These are phyloP conservation scores for Nephelium lappaceum DNA, from an alignment of 345 rosid species.

Conservation along the genomic window DNA sequence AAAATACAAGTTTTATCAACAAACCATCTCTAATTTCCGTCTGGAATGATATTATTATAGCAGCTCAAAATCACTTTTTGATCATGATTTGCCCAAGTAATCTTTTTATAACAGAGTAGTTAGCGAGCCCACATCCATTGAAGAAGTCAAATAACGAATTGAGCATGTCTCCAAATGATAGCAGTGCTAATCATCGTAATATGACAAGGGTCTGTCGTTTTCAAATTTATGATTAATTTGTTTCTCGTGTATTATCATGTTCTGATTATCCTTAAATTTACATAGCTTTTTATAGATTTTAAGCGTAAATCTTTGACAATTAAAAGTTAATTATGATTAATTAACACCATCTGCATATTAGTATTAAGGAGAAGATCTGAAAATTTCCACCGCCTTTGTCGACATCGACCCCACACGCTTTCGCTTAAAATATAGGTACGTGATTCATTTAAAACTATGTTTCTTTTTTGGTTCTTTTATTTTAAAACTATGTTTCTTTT, in stretches of 20 bases:
- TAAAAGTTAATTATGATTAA: neutral
- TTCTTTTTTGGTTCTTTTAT: too few species aligned
- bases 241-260: too few species aligned
- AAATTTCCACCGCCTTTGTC: neutral
- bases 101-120: neutral
- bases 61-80: neutral
- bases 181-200: neutral
- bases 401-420: slow-evolving; percentile 23
- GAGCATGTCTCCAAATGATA: neutral
- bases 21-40: too few species aligned
- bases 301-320: neutral
- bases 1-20: too few species aligned
- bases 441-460: neutral
- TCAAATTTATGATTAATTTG: neutral
- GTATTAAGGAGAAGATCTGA: neutral
- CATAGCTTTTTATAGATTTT: neutral
- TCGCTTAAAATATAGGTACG: slow-evolving; percentile 6
- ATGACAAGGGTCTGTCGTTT: neutral
- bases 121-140: slow-evolving; percentile 7
- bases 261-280: too few species aligned
- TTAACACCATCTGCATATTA: neutral
- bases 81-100: neutral
- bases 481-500: too few species aligned
- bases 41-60: too few species aligned
- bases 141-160: slow-evolving; percentile 9